These are phyloP conservation scores for Clathrus columnatus DNA, from an alignment of 768 basidiomycete genomes.

Conservation along the genomic window DNA sequence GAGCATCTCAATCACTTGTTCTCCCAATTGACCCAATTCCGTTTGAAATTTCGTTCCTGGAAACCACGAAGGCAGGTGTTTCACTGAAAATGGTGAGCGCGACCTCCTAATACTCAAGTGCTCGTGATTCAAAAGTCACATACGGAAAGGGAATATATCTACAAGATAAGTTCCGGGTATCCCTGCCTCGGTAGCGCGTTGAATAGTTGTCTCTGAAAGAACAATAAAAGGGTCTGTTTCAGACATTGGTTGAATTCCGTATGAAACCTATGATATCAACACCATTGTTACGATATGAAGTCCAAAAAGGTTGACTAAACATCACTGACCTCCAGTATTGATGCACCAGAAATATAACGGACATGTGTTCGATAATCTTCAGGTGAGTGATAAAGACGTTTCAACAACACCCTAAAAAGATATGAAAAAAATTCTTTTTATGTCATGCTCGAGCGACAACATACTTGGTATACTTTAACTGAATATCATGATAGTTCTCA, in stretches of 20 bases:
- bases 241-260: conserved; percentile 12
- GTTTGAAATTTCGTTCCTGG: conserved; percentile 11
- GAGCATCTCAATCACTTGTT: not conserved
- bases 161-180: conserved; percentile 11
- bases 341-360: not conserved
- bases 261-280: conserved; percentile 12
- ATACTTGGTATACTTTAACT: conserved; percentile 34
- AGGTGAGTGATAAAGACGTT: conserved; percentile 1
- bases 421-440: not conserved
- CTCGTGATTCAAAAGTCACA: not conserved
- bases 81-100: conserved; percentile 9
- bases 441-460: not conserved
- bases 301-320: not conserved
- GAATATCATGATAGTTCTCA: conserved; percentile 35
- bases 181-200: not conserved
- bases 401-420: not conserved
- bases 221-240: conserved; percentile 12
- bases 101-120: not conserved
- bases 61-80: conserved; percentile 15
- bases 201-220: conserved; percentile 11
- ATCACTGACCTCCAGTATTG: not conserved
- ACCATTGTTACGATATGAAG: conserved; percentile 10
- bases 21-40: not conserved
- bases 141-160: conserved; percentile 9
- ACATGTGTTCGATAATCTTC: not conserved